Evolutionary conservation across 495 filamentous ascomycete genomes (phyloP).

Genomic region (Evernia prunastri): DNA sequence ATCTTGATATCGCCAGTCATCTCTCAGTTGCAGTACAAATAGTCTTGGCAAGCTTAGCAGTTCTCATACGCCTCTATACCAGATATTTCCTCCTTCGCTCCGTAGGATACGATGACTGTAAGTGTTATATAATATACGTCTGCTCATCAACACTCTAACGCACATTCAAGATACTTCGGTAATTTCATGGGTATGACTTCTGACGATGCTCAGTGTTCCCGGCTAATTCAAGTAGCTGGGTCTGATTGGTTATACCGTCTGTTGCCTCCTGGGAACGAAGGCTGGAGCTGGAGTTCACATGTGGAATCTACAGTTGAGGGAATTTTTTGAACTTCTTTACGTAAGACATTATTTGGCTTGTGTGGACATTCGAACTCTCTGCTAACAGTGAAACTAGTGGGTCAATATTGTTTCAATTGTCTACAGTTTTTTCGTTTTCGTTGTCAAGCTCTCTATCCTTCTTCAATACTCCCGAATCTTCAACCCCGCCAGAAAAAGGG

Average conservation of each 20-base stretch:
- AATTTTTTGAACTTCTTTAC: constrained; percentile 16
- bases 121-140: no score
- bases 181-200: background rate
- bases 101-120: constrained; percentile 12
- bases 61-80: constrained; percentile 8
- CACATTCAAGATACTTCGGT: background rate
- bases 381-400: constrained; percentile 6
- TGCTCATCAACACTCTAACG: no score
- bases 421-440: background rate
- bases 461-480: constrained; percentile 24
- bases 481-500: constrained; percentile 9
- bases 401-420: background rate
- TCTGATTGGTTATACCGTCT: background rate
- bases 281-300: constrained; percentile 14
- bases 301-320: constrained; percentile 20
- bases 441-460: constrained; percentile 22
- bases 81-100: constrained; percentile 5
- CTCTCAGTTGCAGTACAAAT: background rate
- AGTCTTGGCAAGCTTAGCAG: background rate
- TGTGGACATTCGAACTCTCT: background rate
- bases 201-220: background rate
- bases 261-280: background rate
- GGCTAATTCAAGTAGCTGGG: background rate
- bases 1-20: background rate
- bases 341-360: background rate